Evolutionary conservation across 768 basidiomycete genomes (phyloP).

Genomic region (Russula griseocarnosa): DNA sequence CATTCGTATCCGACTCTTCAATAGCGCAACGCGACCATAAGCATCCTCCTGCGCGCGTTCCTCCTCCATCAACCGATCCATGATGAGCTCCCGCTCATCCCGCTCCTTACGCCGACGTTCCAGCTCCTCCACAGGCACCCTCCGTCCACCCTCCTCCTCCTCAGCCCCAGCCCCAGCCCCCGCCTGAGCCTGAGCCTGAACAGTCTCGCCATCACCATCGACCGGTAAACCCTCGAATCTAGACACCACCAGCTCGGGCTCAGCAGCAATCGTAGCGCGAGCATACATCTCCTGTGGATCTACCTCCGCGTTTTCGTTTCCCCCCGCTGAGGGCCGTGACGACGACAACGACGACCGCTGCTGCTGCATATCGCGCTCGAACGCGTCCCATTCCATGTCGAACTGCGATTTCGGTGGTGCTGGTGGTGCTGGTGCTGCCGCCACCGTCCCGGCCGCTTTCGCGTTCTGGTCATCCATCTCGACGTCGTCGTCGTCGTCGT

Average conservation of each 20-base stretch:
- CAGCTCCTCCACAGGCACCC: constrained; percentile 43
- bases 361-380: constrained; percentile 52
- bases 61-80: constrained; percentile 81
- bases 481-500: constrained; percentile 38
- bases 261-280: constrained; percentile 66
- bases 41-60: constrained; percentile 86
- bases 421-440: constrained; percentile 31
- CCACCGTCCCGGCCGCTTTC: constrained; percentile 11
- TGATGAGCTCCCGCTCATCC: constrained; percentile 78
- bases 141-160: constrained; percentile 33
- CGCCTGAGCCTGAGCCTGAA: too few relatives aligned
- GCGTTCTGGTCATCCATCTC: constrained; percentile 20
- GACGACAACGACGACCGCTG: too few relatives aligned
- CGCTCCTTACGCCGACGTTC: constrained; percentile 50
- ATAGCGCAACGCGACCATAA: constrained; percentile 61
- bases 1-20: constrained; percentile 64
- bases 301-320: background rate
- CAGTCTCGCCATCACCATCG: constrained; percentile 4
- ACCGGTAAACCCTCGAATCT: constrained; percentile 48
- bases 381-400: constrained; percentile 70
- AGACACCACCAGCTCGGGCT: constrained; percentile 55
- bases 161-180: constrained; percentile 25
- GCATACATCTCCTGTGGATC: constrained; percentile 50
- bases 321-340: background rate
- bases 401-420: constrained; percentile 37